phyloP scores from a whole-genome alignment of 495 filamentous ascomycete species.

The Immersiella caudata region DNA sequence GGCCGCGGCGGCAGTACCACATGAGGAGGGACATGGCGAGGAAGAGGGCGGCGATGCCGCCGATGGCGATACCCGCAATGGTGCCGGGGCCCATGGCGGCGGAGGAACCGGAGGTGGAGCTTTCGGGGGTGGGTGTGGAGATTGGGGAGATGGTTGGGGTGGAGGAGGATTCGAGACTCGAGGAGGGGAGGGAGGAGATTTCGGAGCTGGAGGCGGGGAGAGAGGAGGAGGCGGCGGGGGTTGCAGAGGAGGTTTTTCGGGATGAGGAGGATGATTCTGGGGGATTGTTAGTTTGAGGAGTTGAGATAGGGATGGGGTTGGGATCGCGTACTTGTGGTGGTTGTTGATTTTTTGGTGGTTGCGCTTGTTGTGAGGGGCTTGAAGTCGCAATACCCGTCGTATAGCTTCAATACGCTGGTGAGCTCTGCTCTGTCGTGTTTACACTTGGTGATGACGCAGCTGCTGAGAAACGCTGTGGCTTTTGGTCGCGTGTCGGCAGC shows the following conservation, averaged over 20 bases:
- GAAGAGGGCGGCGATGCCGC: conserved; percentile 1
- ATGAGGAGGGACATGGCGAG: not conserved
- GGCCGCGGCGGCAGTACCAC: conserved; percentile 2
- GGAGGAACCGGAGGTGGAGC: not conserved
- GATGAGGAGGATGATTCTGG: not conserved
- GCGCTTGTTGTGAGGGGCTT: not conserved
- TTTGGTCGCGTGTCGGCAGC: not conserved
- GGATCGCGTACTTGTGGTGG: not conserved
- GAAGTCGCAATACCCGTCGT: conserved; percentile 6
- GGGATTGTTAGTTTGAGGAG: not conserved
- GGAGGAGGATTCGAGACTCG: not conserved
- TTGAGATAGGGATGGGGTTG: not conserved
- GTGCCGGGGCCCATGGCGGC: not conserved
- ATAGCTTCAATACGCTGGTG: not conserved
- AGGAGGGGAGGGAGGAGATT: not conserved
- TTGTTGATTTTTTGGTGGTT: not conserved
- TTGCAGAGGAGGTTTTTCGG: not conserved
- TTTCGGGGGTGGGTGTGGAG: not conserved
- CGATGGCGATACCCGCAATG: conserved; percentile 2
- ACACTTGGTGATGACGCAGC: conserved; percentile 8
- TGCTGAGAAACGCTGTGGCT: conserved; percentile 5
- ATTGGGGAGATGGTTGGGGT: not conserved
- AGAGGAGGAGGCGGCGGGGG: not conserved
- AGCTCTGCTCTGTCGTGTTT: not conserved
- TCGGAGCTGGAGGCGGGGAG: not conserved